Conservation (phyloP, 163 green algal genomes). For the Scenedesmus sp. region DNA sequence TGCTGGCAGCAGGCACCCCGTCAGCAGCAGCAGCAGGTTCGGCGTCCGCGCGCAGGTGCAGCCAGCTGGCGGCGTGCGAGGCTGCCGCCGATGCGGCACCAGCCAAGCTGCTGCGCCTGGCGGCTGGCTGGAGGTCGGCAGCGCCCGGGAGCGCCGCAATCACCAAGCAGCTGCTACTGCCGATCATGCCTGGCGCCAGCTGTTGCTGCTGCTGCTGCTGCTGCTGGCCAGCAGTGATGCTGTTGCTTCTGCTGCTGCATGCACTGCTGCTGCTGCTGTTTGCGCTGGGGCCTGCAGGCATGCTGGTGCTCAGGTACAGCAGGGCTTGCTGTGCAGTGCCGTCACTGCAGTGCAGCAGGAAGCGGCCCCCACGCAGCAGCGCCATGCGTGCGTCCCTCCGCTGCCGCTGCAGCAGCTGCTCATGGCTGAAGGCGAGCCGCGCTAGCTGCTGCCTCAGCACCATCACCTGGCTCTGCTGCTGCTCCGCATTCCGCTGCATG, state of each 20-base stretch:
- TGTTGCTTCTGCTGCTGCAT: background rate
- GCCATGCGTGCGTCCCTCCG: background rate
- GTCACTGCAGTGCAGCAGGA: conserved; percentile 13
- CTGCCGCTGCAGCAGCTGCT: conserved; percentile 22
- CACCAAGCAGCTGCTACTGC: background rate
- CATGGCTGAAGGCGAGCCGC: background rate
- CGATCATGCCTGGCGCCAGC: background rate
- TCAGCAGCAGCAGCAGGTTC: background rate
- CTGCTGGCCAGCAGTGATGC: background rate
- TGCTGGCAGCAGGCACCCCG: background rate
- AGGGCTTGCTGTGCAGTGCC: conserved; percentile 20
- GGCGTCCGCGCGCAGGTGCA: background rate
- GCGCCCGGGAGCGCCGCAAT: background rate
- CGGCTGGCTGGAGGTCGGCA: background rate
- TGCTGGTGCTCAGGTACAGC: conserved; percentile 12
- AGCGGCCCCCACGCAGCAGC: conserved; percentile 14
- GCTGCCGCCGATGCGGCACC: background rate
- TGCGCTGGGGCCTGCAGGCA: background rate
- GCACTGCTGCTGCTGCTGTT: conserved; percentile 25
- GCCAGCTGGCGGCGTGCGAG: background rate
- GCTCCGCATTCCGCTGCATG: conserved; percentile 28
- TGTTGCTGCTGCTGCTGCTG: conserved; percentile 20
- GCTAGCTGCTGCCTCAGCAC: conserved; percentile 20
- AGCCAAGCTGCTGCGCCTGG: background rate
- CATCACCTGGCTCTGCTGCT: conserved; percentile 30